A percentile compares a stretch with the other conserved stretches of the same genome.
phyloP scores from a whole-genome alignment of 2,329 filamentous ascomycete genomes.

The Coleophoma crateriformis region DNA sequence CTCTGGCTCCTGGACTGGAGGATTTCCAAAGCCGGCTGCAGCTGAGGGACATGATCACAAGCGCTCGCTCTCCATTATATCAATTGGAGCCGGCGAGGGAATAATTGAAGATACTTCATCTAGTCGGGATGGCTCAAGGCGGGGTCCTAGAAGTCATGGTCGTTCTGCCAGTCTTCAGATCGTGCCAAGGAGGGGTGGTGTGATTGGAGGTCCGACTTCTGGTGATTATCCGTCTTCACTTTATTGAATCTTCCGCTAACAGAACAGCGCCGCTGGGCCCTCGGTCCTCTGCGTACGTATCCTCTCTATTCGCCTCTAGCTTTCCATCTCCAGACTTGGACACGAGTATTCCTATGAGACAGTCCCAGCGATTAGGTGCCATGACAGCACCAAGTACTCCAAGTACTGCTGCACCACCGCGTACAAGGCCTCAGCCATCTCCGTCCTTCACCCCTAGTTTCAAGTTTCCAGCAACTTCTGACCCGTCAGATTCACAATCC shows the following conservation, averaged over 20 bases:
- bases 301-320: slow-evolving; percentile 27
- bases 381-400: slow-evolving; percentile 33
- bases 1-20: slow-evolving; percentile 17
- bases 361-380: slow-evolving; percentile 14
- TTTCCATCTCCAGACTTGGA: slow-evolving; percentile 20
- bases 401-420: slow-evolving; percentile 28
- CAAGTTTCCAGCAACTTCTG: slow-evolving; percentile 46
- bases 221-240: slow-evolving; percentile 22
- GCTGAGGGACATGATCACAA: slow-evolving; percentile 55
- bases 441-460: slow-evolving; percentile 34
- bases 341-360: slow-evolving; percentile 13
- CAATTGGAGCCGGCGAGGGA: slow-evolving; percentile 53
- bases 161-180: slow-evolving; percentile 81
- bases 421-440: slow-evolving; percentile 25
- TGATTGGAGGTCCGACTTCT: slow-evolving; percentile 31
- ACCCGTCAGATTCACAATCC: slow-evolving; percentile 21
- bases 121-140: slow-evolving; percentile 35
- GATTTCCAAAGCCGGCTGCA: slow-evolving; percentile 8
- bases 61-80: slow-evolving; percentile 77
- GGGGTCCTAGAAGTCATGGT: slow-evolving; percentile 60
- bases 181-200: slow-evolving; percentile 40
- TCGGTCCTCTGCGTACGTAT: slow-evolving; percentile 25
- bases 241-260: slow-evolving; percentile 3
- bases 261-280: slow-evolving; percentile 22
- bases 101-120: slow-evolving; percentile 24